These are phyloP conservation scores for Dictyostelium purpureum DNA, from an alignment of 78 protist species.

Conservation along the genomic window DNA sequence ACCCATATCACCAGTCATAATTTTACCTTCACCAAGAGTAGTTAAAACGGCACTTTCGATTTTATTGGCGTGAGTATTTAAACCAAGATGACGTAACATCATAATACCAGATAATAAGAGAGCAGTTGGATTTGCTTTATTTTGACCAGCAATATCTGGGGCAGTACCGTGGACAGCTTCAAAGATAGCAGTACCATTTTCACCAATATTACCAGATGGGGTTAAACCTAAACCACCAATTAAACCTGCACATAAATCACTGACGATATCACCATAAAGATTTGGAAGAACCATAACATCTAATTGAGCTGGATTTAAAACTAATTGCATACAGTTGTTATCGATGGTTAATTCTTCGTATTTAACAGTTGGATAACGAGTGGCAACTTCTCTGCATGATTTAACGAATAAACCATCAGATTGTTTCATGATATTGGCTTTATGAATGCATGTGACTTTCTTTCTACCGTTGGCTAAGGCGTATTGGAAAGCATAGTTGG, in stretches of 20 bases:
- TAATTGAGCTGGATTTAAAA: slow-evolving; percentile 81
- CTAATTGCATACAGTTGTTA: slow-evolving; percentile 88
- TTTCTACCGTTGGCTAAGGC: slow-evolving; percentile 74
- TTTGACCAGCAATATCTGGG: slow-evolving; percentile 90
- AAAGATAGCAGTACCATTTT: slow-evolving; percentile 83
- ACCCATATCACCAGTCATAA: slow-evolving; percentile 72
- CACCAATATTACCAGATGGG: slow-evolving; percentile 91
- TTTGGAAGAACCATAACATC: slow-evolving; percentile 92
- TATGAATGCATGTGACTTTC: slow-evolving; percentile 89
- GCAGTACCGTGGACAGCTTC: slow-evolving; percentile 94
- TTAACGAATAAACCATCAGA: slow-evolving; percentile 90
- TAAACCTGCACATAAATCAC: slow-evolving; percentile 89
- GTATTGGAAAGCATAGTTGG: slow-evolving; percentile 88
- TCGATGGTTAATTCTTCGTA: slow-evolving; percentile 86
- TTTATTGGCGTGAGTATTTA: slow-evolving; percentile 25
- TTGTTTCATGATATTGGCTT: slow-evolving; percentile 91
- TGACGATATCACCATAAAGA: slow-evolving; percentile 92
- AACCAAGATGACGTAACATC: slow-evolving; percentile 90
- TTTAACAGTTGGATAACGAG: slow-evolving; percentile 88
- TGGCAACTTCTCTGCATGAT: slow-evolving; percentile 83
- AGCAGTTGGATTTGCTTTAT: slow-evolving; percentile 91
- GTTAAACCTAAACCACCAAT: slow-evolving; percentile 93
- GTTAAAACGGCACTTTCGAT: slow-evolving; percentile 74
- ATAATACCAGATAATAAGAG: slow-evolving; percentile 83
- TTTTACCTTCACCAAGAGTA: slow-evolving; percentile 71